Base-by-base conservation (phyloP, 148 eudicot species). In the Drosera capensis region DNA sequence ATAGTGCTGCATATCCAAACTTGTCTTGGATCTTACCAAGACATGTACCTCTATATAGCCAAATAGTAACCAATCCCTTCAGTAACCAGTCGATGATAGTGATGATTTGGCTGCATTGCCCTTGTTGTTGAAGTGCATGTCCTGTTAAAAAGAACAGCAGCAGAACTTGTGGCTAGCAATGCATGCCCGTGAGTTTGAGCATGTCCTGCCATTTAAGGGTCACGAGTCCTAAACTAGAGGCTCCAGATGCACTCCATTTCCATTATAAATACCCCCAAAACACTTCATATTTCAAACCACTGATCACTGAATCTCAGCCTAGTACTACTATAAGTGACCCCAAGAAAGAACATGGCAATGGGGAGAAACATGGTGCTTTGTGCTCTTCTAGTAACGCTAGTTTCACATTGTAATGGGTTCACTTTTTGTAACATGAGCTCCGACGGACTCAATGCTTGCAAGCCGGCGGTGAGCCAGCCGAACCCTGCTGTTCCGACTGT, bases 351-450 rank as follows among this genome's bases (percentile, higher is more conserved):
- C 4, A 48, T 21, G 38, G 47, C 12, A 17, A 43, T 62, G 50
- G 48, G 54, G 46, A 62, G 42, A 14, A 56, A 11, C 0, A 56
- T 51, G 39, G 26, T 54, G 16, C 31, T 44, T 1, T 7, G 59
- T 20, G 59, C 55, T 16, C 52, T 71, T 17, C 49, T 65, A 23
- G 20, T 62, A 43, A 23, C 59, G 46, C 43, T 62, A 35, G 48
- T 57, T 24, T 36, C 56, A 47, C 38, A 4, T 31, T 57, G 45
- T 18, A 1, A 58, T 12, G 82, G 73, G 5, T 31, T 60, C 12
- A 45, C 41, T 31, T 47, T 68, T 7, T 80, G 90, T 68, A 65
- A 66, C 49, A 54, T 80, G 25, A 22, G 70, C 9, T 17, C 20
- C 3, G 35, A 43, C n/a, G 59, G 51, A 11, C 45, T 80, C 34